A percentile compares a stretch with the other conserved stretches of the same genome.
phyloP scores from a whole-genome alignment of 225 moss, liverwort and hornwort species.

The Straminergon stramineum region DNA sequence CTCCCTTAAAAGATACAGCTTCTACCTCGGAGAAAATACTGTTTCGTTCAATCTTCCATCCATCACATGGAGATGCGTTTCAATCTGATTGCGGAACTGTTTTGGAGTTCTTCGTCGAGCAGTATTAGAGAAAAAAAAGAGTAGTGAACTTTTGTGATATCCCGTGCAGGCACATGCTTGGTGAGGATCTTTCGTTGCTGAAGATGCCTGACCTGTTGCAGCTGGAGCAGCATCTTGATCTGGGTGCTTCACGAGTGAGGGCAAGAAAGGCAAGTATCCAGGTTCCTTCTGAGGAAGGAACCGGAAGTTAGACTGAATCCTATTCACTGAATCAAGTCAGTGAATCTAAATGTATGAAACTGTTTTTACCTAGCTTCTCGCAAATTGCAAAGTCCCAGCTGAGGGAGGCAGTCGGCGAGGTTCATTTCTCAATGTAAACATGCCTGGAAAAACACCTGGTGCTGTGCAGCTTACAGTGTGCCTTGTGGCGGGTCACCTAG shows the following conservation, averaged over 20 bases:
- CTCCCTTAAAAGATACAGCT: neutral
- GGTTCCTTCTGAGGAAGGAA: neutral
- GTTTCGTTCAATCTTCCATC: neutral
- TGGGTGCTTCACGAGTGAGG: slow-evolving; percentile 62
- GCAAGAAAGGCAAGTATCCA: slow-evolving; percentile 60
- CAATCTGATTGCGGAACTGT: neutral
- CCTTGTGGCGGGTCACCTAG: neutral
- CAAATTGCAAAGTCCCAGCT: neutral
- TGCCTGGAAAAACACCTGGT: neutral
- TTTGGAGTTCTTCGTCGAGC: neutral
- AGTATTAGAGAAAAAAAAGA: neutral
- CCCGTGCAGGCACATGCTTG: slow-evolving; percentile 64
- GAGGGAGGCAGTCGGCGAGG: neutral
- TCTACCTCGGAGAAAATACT: neutral
- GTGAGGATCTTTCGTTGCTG: slow-evolving; percentile 64
- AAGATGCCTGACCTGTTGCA: slow-evolving; percentile 61
- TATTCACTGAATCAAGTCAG: neutral
- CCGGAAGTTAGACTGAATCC: neutral
- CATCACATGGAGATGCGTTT: neutral
- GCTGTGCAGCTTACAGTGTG: neutral
- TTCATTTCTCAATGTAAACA: neutral
- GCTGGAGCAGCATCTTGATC: slow-evolving; percentile 75
- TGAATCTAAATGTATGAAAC: neutral
- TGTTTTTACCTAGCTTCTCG: neutral
- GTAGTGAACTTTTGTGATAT: neutral